Conservation (phyloP, 2,329 filamentous ascomycete species). For the Sclerotinia subarctica region DNA sequence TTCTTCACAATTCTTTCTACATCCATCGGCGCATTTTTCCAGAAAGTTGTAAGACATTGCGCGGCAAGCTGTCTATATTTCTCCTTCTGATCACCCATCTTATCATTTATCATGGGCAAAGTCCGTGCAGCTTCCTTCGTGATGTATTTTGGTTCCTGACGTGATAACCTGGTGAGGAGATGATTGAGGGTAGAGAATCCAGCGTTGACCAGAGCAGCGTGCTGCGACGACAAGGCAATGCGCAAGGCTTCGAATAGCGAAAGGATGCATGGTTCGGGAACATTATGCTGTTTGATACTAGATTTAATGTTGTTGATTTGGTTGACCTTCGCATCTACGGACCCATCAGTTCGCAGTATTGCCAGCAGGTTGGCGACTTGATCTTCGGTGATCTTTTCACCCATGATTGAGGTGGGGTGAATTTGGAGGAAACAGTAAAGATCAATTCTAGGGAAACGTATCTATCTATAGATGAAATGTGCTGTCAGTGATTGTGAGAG, state of each 20-base stretch:
- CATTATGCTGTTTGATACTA: slow-evolving; percentile 87
- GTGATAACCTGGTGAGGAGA: slow-evolving; percentile 77
- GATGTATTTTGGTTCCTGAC: slow-evolving; percentile 76
- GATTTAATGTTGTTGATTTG: slow-evolving; percentile 76
- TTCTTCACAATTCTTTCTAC: slow-evolving; percentile 80
- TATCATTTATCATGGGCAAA: slow-evolving; percentile 74
- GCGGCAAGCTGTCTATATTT: slow-evolving; percentile 73
- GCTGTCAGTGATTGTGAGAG: slow-evolving; percentile 21
- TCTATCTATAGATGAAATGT: slow-evolving; percentile 28
- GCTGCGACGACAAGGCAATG: slow-evolving; percentile 69
- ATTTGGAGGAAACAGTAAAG: slow-evolving; percentile 14
- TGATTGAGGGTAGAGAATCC: slow-evolving; percentile 87
- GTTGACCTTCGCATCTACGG: slow-evolving; percentile 67
- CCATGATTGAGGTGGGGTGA: slow-evolving; percentile 41
- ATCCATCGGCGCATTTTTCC: slow-evolving; percentile 64
- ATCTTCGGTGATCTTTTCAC: slow-evolving; percentile 57
- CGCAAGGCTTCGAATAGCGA: slow-evolving; percentile 80
- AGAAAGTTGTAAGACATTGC: slow-evolving; percentile 75
- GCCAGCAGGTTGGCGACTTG: slow-evolving; percentile 54
- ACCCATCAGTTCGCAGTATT: slow-evolving; percentile 58
- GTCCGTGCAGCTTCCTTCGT: slow-evolving; percentile 68
- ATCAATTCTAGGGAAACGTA: slow-evolving; percentile 20
- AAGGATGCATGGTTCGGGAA: slow-evolving; percentile 69
- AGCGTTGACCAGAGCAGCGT: slow-evolving; percentile 73
- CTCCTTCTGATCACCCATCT: slow-evolving; percentile 84